Conservation (phyloP, 495 filamentous ascomycete genomes). For the Parathielavia hyrcaniae region DNA sequence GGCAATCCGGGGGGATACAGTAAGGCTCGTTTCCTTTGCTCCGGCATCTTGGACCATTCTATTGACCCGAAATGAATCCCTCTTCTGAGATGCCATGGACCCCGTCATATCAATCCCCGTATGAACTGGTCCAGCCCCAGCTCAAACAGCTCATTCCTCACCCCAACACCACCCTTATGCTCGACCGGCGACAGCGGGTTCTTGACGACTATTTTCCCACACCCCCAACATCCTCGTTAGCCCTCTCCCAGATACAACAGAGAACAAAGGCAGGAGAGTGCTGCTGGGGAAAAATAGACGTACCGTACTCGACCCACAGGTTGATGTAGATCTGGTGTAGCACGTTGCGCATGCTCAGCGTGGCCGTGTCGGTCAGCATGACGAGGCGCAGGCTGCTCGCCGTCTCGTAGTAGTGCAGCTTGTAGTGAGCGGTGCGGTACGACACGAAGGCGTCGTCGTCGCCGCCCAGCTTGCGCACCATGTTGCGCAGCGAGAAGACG, state of each 20-base stretch:
- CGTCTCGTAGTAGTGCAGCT: constrained; percentile 98
- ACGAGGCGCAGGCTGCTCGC: constrained; percentile 92
- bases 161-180: constrained; percentile 79
- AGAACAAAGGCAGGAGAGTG: no score
- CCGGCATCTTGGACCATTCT: not conserved
- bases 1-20: no score
- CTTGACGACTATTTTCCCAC: constrained; percentile 66
- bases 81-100: not conserved
- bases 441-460: constrained; percentile 87
- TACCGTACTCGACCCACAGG: constrained; percentile 91
- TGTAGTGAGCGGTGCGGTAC: constrained; percentile 88
- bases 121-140: constrained; percentile 83
- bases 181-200: constrained; percentile 87
- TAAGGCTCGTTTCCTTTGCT: not conserved
- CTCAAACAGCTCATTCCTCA: constrained; percentile 93
- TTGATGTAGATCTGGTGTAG: constrained; percentile 98
- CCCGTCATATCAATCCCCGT: constrained; percentile 45
- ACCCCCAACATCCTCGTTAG: not conserved
- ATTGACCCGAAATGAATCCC: not conserved
- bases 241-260: no score
- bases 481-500: constrained; percentile 90
- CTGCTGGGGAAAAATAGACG: no score
- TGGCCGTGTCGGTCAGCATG: constrained; percentile 88
- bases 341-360: constrained; percentile 82
- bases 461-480: constrained; percentile 91